Conservation (phyloP, 345 rosid genomes). For the Gossypium bickii region DNA sequence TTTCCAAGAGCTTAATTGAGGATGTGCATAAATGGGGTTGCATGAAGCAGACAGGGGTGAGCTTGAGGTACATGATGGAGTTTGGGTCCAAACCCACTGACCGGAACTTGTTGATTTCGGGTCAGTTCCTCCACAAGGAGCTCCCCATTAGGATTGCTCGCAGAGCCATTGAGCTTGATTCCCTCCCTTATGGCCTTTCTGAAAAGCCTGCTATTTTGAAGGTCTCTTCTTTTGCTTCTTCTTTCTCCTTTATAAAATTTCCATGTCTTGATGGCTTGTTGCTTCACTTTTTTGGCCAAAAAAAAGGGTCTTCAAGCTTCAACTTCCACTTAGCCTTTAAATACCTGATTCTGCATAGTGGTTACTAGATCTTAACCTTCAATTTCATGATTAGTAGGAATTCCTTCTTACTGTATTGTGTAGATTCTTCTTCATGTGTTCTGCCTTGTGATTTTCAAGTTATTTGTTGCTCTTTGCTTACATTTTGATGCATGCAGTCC, state of each 20-base stretch:
- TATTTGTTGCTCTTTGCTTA: background rate
- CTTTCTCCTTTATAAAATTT: background rate
- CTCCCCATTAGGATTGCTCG: slow-evolving; percentile 80
- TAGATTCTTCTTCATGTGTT: background rate
- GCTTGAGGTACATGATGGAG: slow-evolving; percentile 92
- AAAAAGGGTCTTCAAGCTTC: background rate
- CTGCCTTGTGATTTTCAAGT: background rate
- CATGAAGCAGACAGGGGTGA: slow-evolving; percentile 93
- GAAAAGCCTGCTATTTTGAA: slow-evolving; percentile 71
- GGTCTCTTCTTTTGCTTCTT: slow-evolving; percentile 31
- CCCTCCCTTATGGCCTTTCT: slow-evolving; percentile 79
- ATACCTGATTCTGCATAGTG: background rate
- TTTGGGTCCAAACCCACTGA: slow-evolving; percentile 70
- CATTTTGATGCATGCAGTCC: background rate
- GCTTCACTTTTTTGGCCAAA: background rate
- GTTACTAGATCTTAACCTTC: background rate
- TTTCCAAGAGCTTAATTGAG: slow-evolving; percentile 61
- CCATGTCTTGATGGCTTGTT: background rate
- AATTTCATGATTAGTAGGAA: background rate
- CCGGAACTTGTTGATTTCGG: slow-evolving; percentile 63
- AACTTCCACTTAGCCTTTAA: background rate
- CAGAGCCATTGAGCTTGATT: slow-evolving; percentile 74
- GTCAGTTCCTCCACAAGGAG: slow-evolving; percentile 88
- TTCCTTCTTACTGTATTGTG: background rate
- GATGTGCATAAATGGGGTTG: slow-evolving; percentile 80